Base-by-base conservation (phyloP, 2,329 filamentous ascomycete genomes). In the Exophiala viscosa region DNA sequence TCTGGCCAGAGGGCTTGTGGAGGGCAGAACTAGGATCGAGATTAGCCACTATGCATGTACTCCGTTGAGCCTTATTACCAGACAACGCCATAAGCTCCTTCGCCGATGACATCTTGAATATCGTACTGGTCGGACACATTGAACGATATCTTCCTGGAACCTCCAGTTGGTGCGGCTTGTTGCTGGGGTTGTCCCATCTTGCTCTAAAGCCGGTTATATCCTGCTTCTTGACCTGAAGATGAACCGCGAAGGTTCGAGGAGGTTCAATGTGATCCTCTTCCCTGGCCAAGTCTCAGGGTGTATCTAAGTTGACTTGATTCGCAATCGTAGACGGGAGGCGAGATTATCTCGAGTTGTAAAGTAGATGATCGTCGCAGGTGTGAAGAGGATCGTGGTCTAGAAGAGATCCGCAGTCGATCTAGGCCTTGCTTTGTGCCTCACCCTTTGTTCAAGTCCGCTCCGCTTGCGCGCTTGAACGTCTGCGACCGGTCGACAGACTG, bases 61-160 rank as follows among this genome's bases (percentile, higher is more conserved):
- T 43, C 32, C 38, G 45, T 32, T 17, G 35, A 18, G 18, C 13
- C 9, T n/a, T 28, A 75, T 87, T 81, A 96, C 91, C 93, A 97
- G 63, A 99, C 93, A 61, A 99, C 92, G 71, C 93, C 93, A 68
- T 99, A 99, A 61, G 93, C 93, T 68, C 93, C 93, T 75, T 99
- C 93, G 63, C 93, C 93, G 55, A 99, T 95, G 44, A 99, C 93
- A 85, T 99, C 93, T 72, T 97, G 92, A 62, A 99, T 99, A 69
- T 99, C 93, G 70, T 99, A 99, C 73, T 99, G 93, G 73, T 99
- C 93, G 67, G 91, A 96, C 59, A 99, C 93, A 69, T 99, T 99
- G 85, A 99, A 99, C 51, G 91, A 97, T 71, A 99, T 99, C 82
- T 97, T 99, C 70, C 93, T 76, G 57, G 82, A 85, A 61, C 80